Evolutionary conservation across 2,329 filamentous ascomycete genomes (phyloP), one percentile per base, ranked within the genome.

Genomic region (Lasiodiplodia gonubiensis): DNA sequence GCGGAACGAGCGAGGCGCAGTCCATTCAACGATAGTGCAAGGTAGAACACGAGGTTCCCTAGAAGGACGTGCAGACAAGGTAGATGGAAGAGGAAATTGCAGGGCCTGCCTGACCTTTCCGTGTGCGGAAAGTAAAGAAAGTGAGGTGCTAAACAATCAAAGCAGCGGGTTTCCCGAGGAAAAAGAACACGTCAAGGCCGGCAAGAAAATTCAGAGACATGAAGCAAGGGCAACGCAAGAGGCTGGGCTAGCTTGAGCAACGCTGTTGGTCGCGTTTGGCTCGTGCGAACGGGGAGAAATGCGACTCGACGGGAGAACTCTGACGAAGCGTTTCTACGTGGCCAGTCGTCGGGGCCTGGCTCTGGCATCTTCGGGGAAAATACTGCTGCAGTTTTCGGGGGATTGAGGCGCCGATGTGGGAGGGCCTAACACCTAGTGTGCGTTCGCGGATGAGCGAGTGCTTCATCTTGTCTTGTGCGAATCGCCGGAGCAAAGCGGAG

Each of bases 51-150:
- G 35, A 46, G 30, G 46, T 39, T 11, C 33, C 42, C 33, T 21
- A 64, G 33, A 35, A 30, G 18, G n/a, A 53, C n/a, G 51, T 54
- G 33, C 49, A 49, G 11, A 54, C 27, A 54, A 33, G 48, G 37
- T 23, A 27, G 49, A 54, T 46, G 35, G 61, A 65, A 37, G 35
- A 65, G 61, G 61, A 65, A 30, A 54, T 65, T 53, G 48, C 61
- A 65, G 48, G 59, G 60, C 60, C 23, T 51, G 42, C 59, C 27
- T 30, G 18, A 16, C 59, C 30, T 63, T 51, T 27, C 59, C 59
- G 59, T n/a, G 42, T 63, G 59, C 59, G 59, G 59, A 63, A 63
- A 63, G 30, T 63, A n/a, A 63, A 63, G 46, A 33, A 51, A 51
- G 59, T 51, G 2, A 18, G 25, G 27, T 10, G 30, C 42, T n/a